These are phyloP conservation scores for Termitomyces sp. DNA, from an alignment of 768 basidiomycete genomes.

Conservation along the genomic window DNA sequence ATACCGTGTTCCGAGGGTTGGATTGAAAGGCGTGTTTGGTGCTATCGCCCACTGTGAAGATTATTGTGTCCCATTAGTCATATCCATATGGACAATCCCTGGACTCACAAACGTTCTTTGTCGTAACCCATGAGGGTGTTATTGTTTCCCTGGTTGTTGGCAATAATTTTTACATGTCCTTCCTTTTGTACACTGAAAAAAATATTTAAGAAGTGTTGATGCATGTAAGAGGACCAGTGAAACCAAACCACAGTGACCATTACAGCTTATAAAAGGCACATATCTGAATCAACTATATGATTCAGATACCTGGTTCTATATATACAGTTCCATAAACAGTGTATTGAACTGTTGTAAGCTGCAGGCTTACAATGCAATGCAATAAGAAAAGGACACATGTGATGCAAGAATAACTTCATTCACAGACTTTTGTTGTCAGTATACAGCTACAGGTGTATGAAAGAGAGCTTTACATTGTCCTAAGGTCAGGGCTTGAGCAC, in stretches of 20 bases:
- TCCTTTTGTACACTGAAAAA: no score
- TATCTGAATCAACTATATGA: no score
- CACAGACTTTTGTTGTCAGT: background rate
- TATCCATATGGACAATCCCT: background rate
- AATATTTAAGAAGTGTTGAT: no score
- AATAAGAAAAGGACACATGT: conserved; percentile 21
- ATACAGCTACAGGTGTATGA: background rate
- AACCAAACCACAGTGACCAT: no score
- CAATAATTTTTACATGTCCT: no score
- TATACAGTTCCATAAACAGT: no score
- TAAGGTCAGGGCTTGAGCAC: conserved; percentile 44
- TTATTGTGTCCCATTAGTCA: background rate
- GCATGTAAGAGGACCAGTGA: no score
- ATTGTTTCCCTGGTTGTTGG: conserved; percentile 90
- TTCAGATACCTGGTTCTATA: no score
- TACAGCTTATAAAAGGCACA: no score
- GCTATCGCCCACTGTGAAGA: conserved; percentile 12
- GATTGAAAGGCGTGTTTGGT: conserved; percentile 45
- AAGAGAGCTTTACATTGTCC: conserved; percentile 55
- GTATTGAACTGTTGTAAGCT: no score
- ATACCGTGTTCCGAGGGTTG: conserved; percentile 87
- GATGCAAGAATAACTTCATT: conserved; percentile 66
- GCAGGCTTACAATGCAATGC: no score
- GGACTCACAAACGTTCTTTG: conserved; percentile 58
- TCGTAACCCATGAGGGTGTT: conserved; percentile 89